Conservation (phyloP, 306 rosid species). For the Cucumis melo region DNA sequence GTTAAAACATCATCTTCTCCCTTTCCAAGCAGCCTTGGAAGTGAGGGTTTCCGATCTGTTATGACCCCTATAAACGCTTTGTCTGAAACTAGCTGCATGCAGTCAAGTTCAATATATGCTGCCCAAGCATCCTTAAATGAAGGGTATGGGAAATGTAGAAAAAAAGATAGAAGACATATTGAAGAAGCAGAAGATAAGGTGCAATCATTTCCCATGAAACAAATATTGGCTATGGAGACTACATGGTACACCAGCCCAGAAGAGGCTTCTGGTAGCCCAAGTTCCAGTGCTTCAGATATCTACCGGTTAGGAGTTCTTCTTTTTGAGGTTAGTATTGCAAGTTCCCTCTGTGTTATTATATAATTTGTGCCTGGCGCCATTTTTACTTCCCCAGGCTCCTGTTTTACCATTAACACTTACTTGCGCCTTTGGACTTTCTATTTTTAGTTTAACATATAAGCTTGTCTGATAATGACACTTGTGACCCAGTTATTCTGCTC, state of each 20-base stretch:
- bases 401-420: neutral
- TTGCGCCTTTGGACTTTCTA: neutral
- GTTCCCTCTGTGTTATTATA: neutral
- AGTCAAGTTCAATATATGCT: slow-evolving; percentile 55
- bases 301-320: slow-evolving; percentile 87
- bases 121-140: slow-evolving; percentile 52
- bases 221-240: slow-evolving; percentile 62
- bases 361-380: neutral
- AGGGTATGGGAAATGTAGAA: slow-evolving; percentile 49
- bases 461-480: slow-evolving; percentile 16
- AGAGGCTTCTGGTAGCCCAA: slow-evolving; percentile 43
- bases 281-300: slow-evolving; percentile 79
- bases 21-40: slow-evolving; percentile 35
- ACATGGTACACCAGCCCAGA: slow-evolving; percentile 93
- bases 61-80: slow-evolving; percentile 34
- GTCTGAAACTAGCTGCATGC: slow-evolving; percentile 77
- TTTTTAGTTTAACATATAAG: neutral
- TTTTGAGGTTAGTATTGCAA: slow-evolving; percentile 51
- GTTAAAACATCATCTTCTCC: slow-evolving; percentile 28
- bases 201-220: slow-evolving; percentile 90
- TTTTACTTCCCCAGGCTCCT: neutral
- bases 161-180: slow-evolving; percentile 38
- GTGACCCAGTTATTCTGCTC: slow-evolving; percentile 81
- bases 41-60: slow-evolving; percentile 36
- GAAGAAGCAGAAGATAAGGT: slow-evolving; percentile 59